Evolutionary conservation across 2,329 filamentous ascomycete genomes (phyloP).

Genomic region (Diaporthe eres): DNA sequence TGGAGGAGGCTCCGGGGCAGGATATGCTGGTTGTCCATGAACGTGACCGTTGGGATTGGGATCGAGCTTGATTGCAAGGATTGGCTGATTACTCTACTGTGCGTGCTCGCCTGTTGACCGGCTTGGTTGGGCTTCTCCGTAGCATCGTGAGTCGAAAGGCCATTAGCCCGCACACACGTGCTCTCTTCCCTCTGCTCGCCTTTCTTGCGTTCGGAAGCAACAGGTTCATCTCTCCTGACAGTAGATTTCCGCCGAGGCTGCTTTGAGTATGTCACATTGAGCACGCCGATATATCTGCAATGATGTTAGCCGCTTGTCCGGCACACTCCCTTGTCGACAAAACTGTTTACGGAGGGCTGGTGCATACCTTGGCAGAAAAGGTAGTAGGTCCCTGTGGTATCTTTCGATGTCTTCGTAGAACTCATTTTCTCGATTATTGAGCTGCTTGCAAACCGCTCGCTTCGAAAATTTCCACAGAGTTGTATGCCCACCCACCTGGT

Average conservation of each 20-base stretch:
- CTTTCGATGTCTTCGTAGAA: slow-evolving; percentile 98
- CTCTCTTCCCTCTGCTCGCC: slow-evolving; percentile 49
- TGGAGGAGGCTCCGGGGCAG: slow-evolving; percentile 87
- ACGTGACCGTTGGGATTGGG: slow-evolving; percentile 89
- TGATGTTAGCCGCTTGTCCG: slow-evolving; percentile 45
- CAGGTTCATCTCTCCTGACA: slow-evolving; percentile 63
- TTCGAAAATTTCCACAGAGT: slow-evolving; percentile 97
- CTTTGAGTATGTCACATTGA: slow-evolving; percentile 96
- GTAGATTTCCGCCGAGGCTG: slow-evolving; percentile 76
- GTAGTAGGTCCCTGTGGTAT: slow-evolving; percentile 88
- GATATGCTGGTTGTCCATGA: slow-evolving; percentile 95
- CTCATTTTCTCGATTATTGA: slow-evolving; percentile 98
- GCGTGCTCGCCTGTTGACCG: slow-evolving; percentile 45
- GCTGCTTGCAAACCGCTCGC: slow-evolving; percentile 95
- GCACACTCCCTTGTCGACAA: background rate
- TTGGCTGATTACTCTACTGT: slow-evolving; percentile 74
- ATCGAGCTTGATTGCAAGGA: slow-evolving; percentile 77
- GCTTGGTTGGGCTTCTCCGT: slow-evolving; percentile 41
- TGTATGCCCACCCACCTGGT: slow-evolving; percentile 97
- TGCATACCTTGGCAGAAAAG: slow-evolving; percentile 87
- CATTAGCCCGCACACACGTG: slow-evolving; percentile 43
- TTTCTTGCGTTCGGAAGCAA: slow-evolving; percentile 53
- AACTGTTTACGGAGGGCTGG: slow-evolving; percentile 36
- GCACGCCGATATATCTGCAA: slow-evolving; percentile 90
- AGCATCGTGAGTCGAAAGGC: slow-evolving; percentile 42